Evolutionary conservation across 257 asterid species (phyloP), one percentile per base, ranked within the genome.

Genomic region (Capsicum chinense): DNA sequence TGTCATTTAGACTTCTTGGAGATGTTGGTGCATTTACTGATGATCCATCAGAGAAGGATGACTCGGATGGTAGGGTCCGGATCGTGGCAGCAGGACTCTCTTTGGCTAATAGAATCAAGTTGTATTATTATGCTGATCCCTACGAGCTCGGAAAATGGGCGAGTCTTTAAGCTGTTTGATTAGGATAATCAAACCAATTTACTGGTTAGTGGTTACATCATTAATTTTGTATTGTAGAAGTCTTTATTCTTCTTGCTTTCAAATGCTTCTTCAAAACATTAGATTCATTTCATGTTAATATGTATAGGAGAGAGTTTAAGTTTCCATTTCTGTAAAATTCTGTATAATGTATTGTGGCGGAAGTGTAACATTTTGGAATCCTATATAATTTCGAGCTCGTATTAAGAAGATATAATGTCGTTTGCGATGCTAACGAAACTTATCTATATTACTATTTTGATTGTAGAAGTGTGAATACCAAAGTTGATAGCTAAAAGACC

Each of bases 111-210:
- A 94, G 92, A 88, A 71, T 96, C 69, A 96, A 96, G 91, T 26
- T 96, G 86, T 96, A 94, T 86, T 96, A 96, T 85, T 92, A 94
- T 80, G 97, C 94, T 0, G 98, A 93, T 83, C 98, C 98, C 1
- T 93, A 94, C 17, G 99, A 95, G 79, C 95, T 95, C 2, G 99
- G 98, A 12, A 95, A 95, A 89, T 95, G 98, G 98, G 98, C 97
- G 16, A 93, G 95, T 85, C 97, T 93, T 83, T 95, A 98, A 13
- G 97, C 97, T 60, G 87, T 95, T 66, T 95, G 93, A 91, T 83
- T 73, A 47, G 56, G 10, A 10, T 15, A 74, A 79, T 73, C 13
- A 33, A 7, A 33, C 73, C 47, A 12, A 63, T 33, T 66, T 26
- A 33, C 33, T 26, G 33, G 73, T 37, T 3, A 12, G 44, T 21